Evolutionary conservation across 2,329 filamentous ascomycete species (phyloP).

Genomic region (Fusarium decemcellulare): DNA sequence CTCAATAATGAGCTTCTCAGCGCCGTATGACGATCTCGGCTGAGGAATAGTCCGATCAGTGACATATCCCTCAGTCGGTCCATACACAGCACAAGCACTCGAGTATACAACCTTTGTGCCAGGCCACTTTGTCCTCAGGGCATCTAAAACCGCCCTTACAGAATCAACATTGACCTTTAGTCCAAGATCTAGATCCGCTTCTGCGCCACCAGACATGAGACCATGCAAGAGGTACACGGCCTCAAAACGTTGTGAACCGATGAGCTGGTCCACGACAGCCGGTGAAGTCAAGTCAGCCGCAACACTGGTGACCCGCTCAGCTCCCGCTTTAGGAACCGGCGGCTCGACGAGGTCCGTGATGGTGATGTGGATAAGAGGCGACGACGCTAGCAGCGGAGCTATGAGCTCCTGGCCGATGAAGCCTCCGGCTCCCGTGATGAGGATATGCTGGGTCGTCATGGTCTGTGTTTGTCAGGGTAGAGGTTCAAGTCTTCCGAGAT

Average conservation of each 20-base stretch:
- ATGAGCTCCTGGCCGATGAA: conserved; percentile 76
- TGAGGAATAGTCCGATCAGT: conserved; percentile 52
- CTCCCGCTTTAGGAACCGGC: conserved; percentile 57
- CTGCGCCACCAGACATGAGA: conserved; percentile 74
- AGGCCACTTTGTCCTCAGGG: conserved; percentile 59
- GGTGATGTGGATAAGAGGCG: conserved; percentile 58
- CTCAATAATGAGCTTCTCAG: conserved; percentile 74
- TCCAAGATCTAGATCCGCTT: conserved; percentile 69
- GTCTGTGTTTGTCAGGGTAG: background rate
- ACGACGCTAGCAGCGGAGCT: conserved; percentile 64
- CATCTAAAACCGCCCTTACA: conserved; percentile 67
- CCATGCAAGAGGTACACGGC: conserved; percentile 73
- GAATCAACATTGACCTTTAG: conserved; percentile 72
- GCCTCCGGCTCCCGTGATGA: conserved; percentile 75
- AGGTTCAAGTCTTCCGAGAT: background rate
- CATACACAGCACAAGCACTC: conserved; percentile 73
- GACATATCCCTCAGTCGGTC: conserved; percentile 46
- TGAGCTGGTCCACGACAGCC: conserved; percentile 43
- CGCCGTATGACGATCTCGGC: conserved; percentile 72
- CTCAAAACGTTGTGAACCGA: conserved; percentile 52
- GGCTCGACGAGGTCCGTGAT: conserved; percentile 71
- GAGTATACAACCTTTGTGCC: conserved; percentile 71
- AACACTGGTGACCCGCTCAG: conserved; percentile 44
- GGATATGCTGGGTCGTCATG: conserved; percentile 53
- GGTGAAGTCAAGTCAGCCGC: conserved; percentile 44